Conservation (phyloP, 2,329 filamentous ascomycete genomes). For the Cryphonectria parasitica region DNA sequence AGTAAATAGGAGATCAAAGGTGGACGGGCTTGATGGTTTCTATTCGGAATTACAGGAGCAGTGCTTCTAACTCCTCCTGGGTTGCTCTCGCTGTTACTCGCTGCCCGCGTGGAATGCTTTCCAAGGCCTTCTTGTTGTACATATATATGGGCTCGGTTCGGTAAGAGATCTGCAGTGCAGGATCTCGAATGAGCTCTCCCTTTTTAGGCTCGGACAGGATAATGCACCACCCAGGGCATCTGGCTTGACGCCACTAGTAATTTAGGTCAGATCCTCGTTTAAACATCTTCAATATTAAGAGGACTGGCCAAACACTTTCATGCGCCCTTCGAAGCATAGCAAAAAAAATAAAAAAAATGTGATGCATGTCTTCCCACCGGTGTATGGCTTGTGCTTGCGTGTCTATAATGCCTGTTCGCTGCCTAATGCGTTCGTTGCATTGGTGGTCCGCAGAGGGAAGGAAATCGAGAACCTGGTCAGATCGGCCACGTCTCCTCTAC, state of each 20-base stretch:
- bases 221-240: not conserved
- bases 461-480: not conserved
- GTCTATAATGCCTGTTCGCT: conserved; percentile 1
- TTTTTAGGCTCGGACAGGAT: not conserved
- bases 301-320: not conserved
- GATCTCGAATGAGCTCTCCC: not conserved
- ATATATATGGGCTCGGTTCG: conserved; percentile 19
- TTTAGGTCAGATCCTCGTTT: not conserved
- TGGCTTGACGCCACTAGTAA: not conserved
- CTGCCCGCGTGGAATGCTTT: conserved; percentile 7
- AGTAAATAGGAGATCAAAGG: not conserved
- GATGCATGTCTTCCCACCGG: too few relatives aligned
- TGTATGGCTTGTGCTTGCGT: not conserved
- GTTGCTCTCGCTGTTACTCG: not conserved
- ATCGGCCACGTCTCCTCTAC: conserved; percentile 21
- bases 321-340: not conserved
- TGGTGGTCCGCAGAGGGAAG: not conserved
- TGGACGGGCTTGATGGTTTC: not conserved
- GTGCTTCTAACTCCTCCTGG: not conserved
- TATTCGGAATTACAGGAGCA: conserved; percentile 5
- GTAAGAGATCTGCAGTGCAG: conserved; percentile 19
- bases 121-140: conserved; percentile 19
- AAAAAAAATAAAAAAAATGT: not conserved
- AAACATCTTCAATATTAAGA: not conserved
- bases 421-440: not conserved